phyloP scores from a whole-genome alignment of 139 green algal species.

The Volvox reticuliferus region DNA sequence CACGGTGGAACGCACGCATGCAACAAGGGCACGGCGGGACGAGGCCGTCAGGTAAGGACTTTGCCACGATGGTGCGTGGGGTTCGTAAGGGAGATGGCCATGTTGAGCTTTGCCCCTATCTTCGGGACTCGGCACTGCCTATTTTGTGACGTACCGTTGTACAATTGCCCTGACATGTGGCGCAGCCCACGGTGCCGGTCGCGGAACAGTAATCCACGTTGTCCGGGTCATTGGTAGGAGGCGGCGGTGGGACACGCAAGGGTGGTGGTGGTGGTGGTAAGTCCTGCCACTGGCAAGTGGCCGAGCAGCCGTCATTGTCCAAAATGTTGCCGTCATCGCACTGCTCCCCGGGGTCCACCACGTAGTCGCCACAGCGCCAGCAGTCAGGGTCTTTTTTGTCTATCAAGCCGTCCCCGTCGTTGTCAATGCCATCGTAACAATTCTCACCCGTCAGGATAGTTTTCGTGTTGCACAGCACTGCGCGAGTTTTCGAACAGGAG shows the following conservation, averaged over 20 bases:
- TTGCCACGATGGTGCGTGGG: too few species aligned
- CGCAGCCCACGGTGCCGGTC: not conserved
- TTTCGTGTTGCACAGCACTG: conserved; percentile 30
- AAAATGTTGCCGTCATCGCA: conserved; percentile 46
- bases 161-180: conserved; percentile 10
- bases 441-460: conserved; percentile 43
- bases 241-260: not conserved
- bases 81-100: too few species aligned
- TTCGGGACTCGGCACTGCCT: too few species aligned
- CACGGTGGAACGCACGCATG: not conserved
- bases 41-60: too few species aligned
- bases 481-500: not conserved
- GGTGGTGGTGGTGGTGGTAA: not conserved
- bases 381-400: conserved; percentile 49
- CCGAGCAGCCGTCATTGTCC: conserved; percentile 24
- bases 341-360: conserved; percentile 39
- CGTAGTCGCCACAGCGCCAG: conserved; percentile 50
- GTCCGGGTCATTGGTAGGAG: not conserved
- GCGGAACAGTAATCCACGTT: not conserved
- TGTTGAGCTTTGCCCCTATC: too few species aligned
- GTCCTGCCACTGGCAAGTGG: conserved; percentile 28
- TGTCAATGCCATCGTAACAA: conserved; percentile 45
- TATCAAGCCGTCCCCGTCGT: conserved; percentile 41
- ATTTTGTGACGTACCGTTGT: not conserved
- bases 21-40: too few species aligned